Evolutionary conservation across 2,329 filamentous ascomycete species (phyloP), one percentile per base, ranked within the genome.

Genomic region (Arthrobotrys sinensis): DNA sequence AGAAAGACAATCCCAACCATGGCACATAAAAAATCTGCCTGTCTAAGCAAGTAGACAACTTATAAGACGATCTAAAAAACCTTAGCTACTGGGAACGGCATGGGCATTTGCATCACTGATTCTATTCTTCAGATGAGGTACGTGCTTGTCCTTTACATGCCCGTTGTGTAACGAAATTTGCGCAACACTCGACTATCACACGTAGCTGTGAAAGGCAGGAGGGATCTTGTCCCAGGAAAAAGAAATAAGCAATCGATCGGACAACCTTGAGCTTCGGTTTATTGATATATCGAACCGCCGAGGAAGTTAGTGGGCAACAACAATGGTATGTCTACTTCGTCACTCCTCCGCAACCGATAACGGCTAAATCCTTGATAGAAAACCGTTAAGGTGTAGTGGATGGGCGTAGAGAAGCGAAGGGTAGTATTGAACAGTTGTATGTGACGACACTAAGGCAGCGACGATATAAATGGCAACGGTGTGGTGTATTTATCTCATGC

Each of bases 101-200:
- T 60, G 34, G 53, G 14, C 53, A 60, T 60, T 55, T 19, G 52
- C 21, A 34, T 38, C 52, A 4, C 6, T 55, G 45, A 48, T 43
- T 40, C n/a, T 40, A 60, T 60, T 60, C 34, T 60, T 60, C 34
- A 24, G 57, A 63, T 63, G 57, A 34, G 38, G 14, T 62, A 28
- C 36, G 16, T 45, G 55, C 55, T 62, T 40, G 38, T 46, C 57
- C 34, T 32, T 63, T 46, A 46, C 57, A 63, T 63, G 57, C 57
- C 57, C 46, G 38, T 63, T 63, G 40, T 46, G 57, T 63, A 45
- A 46, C 8, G 57, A 63, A 63, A 63, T 63, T 63, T 63, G 57
- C 57, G 57, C 57, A 63, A 46, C 40, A 63, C 21, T 46, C 38
- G 57, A 63, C 24, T 46, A 46, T 63, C 57, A 46, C 38, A 38